Conservation (phyloP, 768 basidiomycete genomes). For the Lyophyllum semitale region DNA sequence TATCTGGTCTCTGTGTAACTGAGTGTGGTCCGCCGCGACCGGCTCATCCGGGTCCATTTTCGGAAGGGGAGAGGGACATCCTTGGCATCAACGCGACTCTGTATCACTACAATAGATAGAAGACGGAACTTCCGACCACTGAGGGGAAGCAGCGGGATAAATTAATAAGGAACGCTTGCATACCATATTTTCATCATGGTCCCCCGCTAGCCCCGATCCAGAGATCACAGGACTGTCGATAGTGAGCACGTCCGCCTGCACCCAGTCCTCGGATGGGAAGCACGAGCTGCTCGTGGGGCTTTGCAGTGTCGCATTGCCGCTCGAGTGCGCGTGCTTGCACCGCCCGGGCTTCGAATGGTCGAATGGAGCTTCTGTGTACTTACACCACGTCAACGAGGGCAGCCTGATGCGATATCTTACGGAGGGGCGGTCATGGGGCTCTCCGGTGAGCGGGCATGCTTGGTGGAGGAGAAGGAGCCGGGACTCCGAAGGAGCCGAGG, state of each 20-base stretch:
- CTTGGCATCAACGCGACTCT: background rate
- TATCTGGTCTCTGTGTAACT: conserved; percentile 14
- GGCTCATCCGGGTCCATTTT: conserved; percentile 28
- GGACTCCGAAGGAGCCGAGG: conserved; percentile 47
- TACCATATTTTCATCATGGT: conserved; percentile 57
- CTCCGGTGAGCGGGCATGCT: conserved; percentile 67
- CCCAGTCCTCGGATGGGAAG: conserved; percentile 71
- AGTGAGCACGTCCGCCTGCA: conserved; percentile 66
- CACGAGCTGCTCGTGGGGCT: conserved; percentile 38
- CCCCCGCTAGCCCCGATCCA: conserved; percentile 1
- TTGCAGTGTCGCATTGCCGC: conserved; percentile 10
- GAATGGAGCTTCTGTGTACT: conserved; percentile 63
- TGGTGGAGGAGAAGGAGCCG: conserved; percentile 37
- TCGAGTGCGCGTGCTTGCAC: conserved; percentile 14
- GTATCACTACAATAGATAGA: background rate
- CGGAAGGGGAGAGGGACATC: conserved; percentile 1
- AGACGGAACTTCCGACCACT: background rate
- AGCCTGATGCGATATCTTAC: conserved; percentile 49
- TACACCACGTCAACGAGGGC: no score
- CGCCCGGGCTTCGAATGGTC: conserved; percentile 7
- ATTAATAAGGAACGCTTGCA: conserved; percentile 22
- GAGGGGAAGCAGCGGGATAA: background rate
- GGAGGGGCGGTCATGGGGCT: conserved; percentile 52
- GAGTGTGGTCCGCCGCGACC: background rate
- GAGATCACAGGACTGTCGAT: conserved; percentile 53